These are phyloP conservation scores for Drechmeria coniospora DNA, from an alignment of 2,329 filamentous ascomycete species.

Conservation along the genomic window DNA sequence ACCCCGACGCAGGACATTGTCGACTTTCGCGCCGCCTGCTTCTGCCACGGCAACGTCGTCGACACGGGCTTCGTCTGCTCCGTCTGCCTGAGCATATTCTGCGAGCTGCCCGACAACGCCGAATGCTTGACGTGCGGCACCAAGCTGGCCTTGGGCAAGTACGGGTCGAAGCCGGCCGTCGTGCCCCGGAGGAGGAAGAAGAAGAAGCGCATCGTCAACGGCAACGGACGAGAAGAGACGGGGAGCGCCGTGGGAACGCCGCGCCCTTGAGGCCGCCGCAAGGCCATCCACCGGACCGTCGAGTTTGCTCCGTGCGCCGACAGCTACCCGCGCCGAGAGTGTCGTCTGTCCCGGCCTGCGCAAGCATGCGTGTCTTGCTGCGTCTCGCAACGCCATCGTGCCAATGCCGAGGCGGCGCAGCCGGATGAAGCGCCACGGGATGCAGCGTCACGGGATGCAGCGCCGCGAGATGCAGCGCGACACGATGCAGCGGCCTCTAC, in stretches of 20 bases:
- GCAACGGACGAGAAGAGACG: slow-evolving; percentile 36
- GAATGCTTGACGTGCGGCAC: slow-evolving; percentile 77
- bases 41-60: slow-evolving; percentile 84
- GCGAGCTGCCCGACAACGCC: slow-evolving; percentile 43
- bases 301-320: too few species aligned
- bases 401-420: too few species aligned
- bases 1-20: slow-evolving; percentile 72
- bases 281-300: too few species aligned
- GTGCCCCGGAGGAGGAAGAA: slow-evolving; percentile 58
- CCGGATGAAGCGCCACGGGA: too few species aligned
- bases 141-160: slow-evolving; percentile 57
- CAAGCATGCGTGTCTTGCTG: too few species aligned
- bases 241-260: slow-evolving; percentile 47
- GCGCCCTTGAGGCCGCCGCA: too few species aligned
- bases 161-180: slow-evolving; percentile 64
- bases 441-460: too few species aligned
- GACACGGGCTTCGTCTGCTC: slow-evolving; percentile 92
- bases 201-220: slow-evolving; percentile 50
- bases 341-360: too few species aligned
- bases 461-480: too few species aligned
- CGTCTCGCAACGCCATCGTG: too few species aligned
- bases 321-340: too few species aligned
- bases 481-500: too few species aligned
- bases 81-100: slow-evolving; percentile 91
- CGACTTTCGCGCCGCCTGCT: slow-evolving; percentile 95